Conservation (phyloP, 2,329 filamentous ascomycete genomes). For the Apiospora malaysiana region DNA sequence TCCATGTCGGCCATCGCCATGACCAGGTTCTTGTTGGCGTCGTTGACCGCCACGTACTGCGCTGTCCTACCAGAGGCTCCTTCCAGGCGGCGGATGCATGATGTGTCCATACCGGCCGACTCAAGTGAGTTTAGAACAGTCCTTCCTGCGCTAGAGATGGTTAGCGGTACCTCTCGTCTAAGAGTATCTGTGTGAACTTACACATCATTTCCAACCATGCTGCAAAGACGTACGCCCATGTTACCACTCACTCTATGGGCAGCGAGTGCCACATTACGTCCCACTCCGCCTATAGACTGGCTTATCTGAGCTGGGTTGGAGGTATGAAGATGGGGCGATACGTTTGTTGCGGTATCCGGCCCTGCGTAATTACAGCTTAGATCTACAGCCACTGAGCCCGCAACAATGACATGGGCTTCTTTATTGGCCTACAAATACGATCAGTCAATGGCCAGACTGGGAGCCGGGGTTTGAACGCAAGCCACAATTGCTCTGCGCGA, state of each 20-base stretch:
- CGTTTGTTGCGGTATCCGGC: constrained; percentile 34
- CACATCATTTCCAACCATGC: constrained; percentile 80
- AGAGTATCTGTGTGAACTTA: constrained; percentile 43
- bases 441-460: background rate
- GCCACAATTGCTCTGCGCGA: background rate
- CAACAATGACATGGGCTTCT: constrained; percentile 73
- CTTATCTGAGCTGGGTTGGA: constrained; percentile 85
- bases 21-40: constrained; percentile 80
- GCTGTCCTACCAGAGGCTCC: constrained; percentile 71
- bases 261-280: constrained; percentile 88
- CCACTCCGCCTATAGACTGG: constrained; percentile 89
- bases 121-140: constrained; percentile 72
- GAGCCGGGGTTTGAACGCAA: background rate
- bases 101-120: constrained; percentile 66
- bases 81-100: constrained; percentile 65
- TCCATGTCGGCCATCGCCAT: constrained; percentile 96
- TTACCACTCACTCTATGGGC: constrained; percentile 70
- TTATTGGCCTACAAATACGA: constrained; percentile 3
- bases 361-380: constrained; percentile 77
- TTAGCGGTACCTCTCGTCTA: constrained; percentile 24
- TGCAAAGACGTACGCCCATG: constrained; percentile 74
- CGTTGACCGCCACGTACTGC: constrained; percentile 91
- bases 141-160: constrained; percentile 66
- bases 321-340: constrained; percentile 67
- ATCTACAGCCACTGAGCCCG: constrained; percentile 89